Conservation (phyloP, 208 protist genomes). For the Zelonia costaricensis region DNA sequence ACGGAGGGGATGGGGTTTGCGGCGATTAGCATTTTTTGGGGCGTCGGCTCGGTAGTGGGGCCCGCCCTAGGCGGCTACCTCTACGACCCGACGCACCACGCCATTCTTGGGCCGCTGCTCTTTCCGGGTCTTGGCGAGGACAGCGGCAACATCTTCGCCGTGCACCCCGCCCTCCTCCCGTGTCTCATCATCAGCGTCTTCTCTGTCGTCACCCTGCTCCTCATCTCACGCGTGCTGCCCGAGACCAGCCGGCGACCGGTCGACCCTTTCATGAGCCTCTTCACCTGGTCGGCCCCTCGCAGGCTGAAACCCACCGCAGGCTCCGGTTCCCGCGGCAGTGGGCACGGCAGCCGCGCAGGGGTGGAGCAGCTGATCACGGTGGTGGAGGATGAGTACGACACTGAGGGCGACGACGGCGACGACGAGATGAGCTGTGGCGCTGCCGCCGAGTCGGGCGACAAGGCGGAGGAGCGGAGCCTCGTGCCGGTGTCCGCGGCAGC, state of each 20-base stretch:
- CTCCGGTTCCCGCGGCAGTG: neutral
- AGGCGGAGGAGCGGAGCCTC: too few species aligned
- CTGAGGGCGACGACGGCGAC: slow-evolving; percentile 1
- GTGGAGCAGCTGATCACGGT: slow-evolving; percentile 1
- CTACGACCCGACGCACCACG: slow-evolving; percentile 52
- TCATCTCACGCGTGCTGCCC: slow-evolving; percentile 29
- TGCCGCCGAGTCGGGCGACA: too few species aligned
- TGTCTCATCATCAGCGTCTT: slow-evolving; percentile 25
- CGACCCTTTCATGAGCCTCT: slow-evolving; percentile 25
- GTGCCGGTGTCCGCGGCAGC: too few species aligned
- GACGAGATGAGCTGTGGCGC: too few species aligned
- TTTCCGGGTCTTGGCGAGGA: slow-evolving; percentile 22
- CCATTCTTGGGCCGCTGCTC: slow-evolving; percentile 25
- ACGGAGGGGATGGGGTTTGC: slow-evolving; percentile 92
- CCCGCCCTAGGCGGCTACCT: slow-evolving; percentile 65
- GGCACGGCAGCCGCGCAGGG: neutral
- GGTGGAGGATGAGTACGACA: neutral
- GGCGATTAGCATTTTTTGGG: slow-evolving; percentile 94
- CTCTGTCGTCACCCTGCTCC: slow-evolving; percentile 27
- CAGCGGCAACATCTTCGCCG: slow-evolving; percentile 29
- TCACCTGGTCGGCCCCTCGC: slow-evolving; percentile 14
- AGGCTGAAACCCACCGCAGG: neutral
- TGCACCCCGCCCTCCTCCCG: slow-evolving; percentile 57
- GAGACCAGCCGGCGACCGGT: slow-evolving; percentile 51
- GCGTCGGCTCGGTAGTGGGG: slow-evolving; percentile 58